phyloP scores from a whole-genome alignment of 192 early-diverging fungal species.

The Glomus cerebriforme region DNA sequence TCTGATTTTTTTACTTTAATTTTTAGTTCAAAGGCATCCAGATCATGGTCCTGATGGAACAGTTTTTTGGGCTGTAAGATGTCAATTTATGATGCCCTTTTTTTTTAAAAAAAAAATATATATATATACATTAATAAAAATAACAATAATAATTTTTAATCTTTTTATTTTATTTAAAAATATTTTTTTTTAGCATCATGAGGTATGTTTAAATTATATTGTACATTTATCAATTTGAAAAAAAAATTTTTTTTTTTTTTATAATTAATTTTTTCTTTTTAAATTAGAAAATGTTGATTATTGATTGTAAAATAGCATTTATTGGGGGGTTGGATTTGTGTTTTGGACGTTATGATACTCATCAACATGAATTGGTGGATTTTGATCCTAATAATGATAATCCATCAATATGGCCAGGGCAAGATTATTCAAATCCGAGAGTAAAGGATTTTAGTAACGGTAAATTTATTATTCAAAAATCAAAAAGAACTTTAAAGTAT shows the following conservation, averaged over 20 bases:
- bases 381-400: constrained; percentile 50
- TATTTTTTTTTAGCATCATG: constrained; percentile 4
- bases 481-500: background rate
- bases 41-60: constrained; percentile 73
- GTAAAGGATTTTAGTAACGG: constrained; percentile 68
- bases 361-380: constrained; percentile 75
- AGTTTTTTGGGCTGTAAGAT: constrained; percentile 75
- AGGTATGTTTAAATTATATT: background rate
- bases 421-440: constrained; percentile 88
- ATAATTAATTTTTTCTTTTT: background rate
- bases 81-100: background rate
- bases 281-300: constrained; percentile 76
- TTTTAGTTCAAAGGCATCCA: constrained; percentile 77
- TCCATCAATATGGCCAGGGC: constrained; percentile 55
- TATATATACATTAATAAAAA: too few species aligned
- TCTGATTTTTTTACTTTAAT: background rate
- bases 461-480: constrained; percentile 10
- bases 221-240: background rate
- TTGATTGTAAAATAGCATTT: constrained; percentile 80
- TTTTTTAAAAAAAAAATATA: background rate
- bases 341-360: constrained; percentile 81
- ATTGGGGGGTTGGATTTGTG: constrained; percentile 87
- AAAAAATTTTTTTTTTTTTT: background rate
- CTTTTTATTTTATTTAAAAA: background rate
- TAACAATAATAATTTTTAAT: background rate